These are phyloP conservation scores for Phialophora tarda DNA, from an alignment of 2,329 filamentous ascomycete genomes.

Conservation along the genomic window DNA sequence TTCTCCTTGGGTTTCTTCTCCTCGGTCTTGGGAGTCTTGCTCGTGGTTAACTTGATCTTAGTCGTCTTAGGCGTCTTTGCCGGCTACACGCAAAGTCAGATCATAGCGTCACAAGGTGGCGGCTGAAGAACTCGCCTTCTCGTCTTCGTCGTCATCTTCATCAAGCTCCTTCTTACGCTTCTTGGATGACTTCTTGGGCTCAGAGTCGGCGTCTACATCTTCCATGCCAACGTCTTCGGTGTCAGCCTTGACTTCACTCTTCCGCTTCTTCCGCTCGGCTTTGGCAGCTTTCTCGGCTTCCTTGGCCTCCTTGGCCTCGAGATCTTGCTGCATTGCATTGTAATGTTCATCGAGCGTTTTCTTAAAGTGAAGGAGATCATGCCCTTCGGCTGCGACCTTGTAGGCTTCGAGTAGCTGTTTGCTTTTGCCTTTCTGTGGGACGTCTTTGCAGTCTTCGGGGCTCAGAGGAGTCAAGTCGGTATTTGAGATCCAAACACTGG, in stretches of 20 bases:
- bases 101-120: not conserved
- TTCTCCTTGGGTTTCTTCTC: slow-evolving; percentile 62
- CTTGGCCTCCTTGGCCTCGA: slow-evolving; percentile 70
- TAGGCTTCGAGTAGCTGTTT: slow-evolving; percentile 82
- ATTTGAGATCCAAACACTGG: slow-evolving; percentile 89
- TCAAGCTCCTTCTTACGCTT: slow-evolving; percentile 80
- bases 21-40: slow-evolving; percentile 62
- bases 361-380: slow-evolving; percentile 84
- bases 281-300: slow-evolving; percentile 64
- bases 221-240: slow-evolving; percentile 57
- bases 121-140: slow-evolving; percentile 60
- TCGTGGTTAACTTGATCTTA: slow-evolving; percentile 59
- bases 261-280: slow-evolving; percentile 58
- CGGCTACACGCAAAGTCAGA: slow-evolving; percentile 52
- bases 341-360: slow-evolving; percentile 69
- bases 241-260: slow-evolving; percentile 49
- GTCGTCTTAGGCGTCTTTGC: slow-evolving; percentile 69
- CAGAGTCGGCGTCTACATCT: slow-evolving; percentile 56
- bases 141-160: slow-evolving; percentile 74
- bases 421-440: slow-evolving; percentile 73
- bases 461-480: slow-evolving; percentile 79
- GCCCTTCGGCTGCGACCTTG: slow-evolving; percentile 75
- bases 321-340: slow-evolving; percentile 60
- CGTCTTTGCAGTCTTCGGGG: slow-evolving; percentile 70
- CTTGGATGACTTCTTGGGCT: slow-evolving; percentile 65